These are phyloP conservation scores for Aspergillus sojae DNA, from an alignment of 2,329 filamentous ascomycete species.

Conservation along the genomic window DNA sequence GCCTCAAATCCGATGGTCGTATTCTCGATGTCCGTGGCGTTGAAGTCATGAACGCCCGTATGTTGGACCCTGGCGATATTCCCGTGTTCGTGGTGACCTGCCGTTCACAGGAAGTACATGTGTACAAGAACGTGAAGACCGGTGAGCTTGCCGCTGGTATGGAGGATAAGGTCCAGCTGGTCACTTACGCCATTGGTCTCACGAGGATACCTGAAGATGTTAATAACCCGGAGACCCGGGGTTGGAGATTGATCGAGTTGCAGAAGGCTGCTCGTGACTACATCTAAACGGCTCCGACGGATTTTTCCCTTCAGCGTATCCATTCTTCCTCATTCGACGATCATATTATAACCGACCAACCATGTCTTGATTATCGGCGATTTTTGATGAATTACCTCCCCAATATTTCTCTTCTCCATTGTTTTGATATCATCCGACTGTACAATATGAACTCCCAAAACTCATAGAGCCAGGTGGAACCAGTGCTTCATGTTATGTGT, in stretches of 20 bases:
- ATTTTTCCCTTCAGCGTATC: not conserved
- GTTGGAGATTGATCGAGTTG: conserved; percentile 96
- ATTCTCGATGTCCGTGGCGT: conserved; percentile 95
- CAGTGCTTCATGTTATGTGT: conserved; percentile 35
- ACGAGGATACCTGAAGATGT: conserved; percentile 94
- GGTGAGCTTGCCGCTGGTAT: conserved; percentile 90
- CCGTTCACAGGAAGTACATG: conserved; percentile 95
- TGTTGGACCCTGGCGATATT: conserved; percentile 53
- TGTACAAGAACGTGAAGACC: conserved; percentile 90
- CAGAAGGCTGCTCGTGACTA: conserved; percentile 97
- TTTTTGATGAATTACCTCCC: conserved; percentile 24
- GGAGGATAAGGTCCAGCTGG: conserved; percentile 98
- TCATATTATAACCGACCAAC: conserved; percentile 5
- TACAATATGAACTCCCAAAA: conserved; percentile 42
- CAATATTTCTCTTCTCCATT: conserved; percentile 28
- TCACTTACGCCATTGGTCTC: conserved; percentile 96
- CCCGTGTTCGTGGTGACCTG: conserved; percentile 98
- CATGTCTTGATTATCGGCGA: conserved; percentile 20
- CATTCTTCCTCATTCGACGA: conserved; percentile 12
- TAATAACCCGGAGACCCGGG: conserved; percentile 92
- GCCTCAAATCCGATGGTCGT: conserved; percentile 89
- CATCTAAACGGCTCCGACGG: conserved; percentile 53
- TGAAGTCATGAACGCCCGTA: conserved; percentile 62
- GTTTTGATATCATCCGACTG: conserved; percentile 36
- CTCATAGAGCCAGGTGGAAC: conserved; percentile 38